Percentiles rank a stretch among this genome's conserved stretches.
These are phyloP conservation scores for Dictyostelium citrinum DNA, from an alignment of 78 protist genomes.

Conservation along the genomic window DNA sequence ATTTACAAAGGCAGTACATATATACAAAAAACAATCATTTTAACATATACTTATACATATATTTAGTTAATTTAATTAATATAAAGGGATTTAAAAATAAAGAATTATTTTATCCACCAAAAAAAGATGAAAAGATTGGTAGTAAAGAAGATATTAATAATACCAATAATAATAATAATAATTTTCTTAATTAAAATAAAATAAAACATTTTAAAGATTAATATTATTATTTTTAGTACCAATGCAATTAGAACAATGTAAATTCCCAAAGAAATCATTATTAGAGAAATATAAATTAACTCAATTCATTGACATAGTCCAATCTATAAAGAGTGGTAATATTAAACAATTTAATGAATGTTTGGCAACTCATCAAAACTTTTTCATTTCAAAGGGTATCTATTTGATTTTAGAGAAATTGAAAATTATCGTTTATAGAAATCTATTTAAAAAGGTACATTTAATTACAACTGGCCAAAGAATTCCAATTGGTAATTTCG, in stretches of 20 bases:
- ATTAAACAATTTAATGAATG: conserved; percentile 57
- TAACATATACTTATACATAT: not conserved
- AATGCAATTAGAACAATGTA: conserved; percentile 66
- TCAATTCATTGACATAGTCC: conserved; percentile 72
- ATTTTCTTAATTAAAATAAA: no score
- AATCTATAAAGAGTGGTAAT: conserved; percentile 65
- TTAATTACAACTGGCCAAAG: not conserved
- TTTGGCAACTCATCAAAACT: conserved; percentile 62
- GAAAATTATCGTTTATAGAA: conserved; percentile 68
- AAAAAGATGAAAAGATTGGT: not conserved
- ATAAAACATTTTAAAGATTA: no score
- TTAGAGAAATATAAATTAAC: conserved; percentile 30
- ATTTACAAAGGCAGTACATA: no score
- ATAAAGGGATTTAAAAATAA: not conserved
- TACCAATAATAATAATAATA: no score
- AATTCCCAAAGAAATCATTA: conserved; percentile 63
- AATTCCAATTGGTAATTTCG: conserved; percentile 59
- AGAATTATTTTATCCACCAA: conserved; percentile 1
- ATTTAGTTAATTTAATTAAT: not conserved
- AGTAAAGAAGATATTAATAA: no score
- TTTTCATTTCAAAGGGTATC: conserved; percentile 73
- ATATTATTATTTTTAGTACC: conserved; percentile 73
- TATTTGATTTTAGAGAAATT: conserved; percentile 74
- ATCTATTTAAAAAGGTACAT: conserved; percentile 67
- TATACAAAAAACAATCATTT: not conserved